Evolutionary conservation across 306 rosid genomes (phyloP), one percentile per base, ranked within the genome.

Genomic region (Lupinus albus): DNA sequence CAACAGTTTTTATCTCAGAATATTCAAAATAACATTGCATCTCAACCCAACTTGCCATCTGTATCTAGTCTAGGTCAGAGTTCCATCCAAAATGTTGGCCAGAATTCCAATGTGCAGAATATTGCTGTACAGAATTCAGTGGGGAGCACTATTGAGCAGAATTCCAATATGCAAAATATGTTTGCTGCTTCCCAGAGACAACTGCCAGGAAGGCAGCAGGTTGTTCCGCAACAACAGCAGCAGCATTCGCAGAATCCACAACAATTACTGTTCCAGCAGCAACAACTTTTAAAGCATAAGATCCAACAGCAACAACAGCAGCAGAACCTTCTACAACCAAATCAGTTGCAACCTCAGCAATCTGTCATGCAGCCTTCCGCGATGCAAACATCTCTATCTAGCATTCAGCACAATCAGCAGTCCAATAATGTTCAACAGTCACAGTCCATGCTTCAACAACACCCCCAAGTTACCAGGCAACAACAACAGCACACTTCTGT

Each of bases 261-360:
- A 73, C 92, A 83, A 65, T 95, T 76, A 75, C 77, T 73, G 8
- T 86, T 35, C 86, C 91, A 74, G 11, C 75, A 66, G 48, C 95
- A 88, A 54, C 95, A 80, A 77, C 20, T 85, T 84, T 52, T 84
- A 57, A 93, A 88, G 86, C 87, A 86, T 0, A 93, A 88, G 72
- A 20, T 77, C 63, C 89, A 78, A 46, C 77, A 71, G 67, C 58
- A 69, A 75, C 96, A 83, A 39, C 83, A 74, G 2, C 87, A 82
- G 58, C 97, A 86, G 73, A 90, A 84, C 79, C 80, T 94, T 45
- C 78, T 94, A 63, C 96, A 86, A 59, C 76, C 94, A 41, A 82
- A 69, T 72, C 99, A 90, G 78, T 66, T 94, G 78, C 99, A 88
- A 65, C 67, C 96, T 67, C 99, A 88, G 86, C 97, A 86, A 79